Base-by-base conservation (phyloP, 2,329 filamentous ascomycete species). In the Monosporascus sp. region DNA sequence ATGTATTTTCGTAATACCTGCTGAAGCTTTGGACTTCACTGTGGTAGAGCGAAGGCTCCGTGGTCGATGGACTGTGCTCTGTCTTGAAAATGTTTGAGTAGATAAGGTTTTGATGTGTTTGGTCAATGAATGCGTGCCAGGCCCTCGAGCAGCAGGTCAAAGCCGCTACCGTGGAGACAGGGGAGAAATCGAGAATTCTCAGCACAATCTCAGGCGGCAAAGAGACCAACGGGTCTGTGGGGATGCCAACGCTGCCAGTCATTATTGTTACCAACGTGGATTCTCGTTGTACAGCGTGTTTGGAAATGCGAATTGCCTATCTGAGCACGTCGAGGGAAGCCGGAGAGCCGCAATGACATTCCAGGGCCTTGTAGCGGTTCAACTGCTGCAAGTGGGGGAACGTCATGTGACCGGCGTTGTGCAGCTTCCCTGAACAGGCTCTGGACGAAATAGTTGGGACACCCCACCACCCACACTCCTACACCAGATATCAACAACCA, bases 1-100 rank as follows among this genome's bases (percentile, higher is more conserved):
- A 7, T 2, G 66, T 62, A 7, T 61, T 66, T 5, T 70, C 62
- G 20, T 68, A 73, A 41, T 68, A 63, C 31, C 63, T 67, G 7
- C 66, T 62, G 53, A 72, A 72, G 47, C 59, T 66, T 17, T 57
- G 49, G 20, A 51, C 28, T n/a, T 47, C 28, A 6, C n/a, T 24
- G 26, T 46, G 24, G 6, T 28, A 28, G 11, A 46, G 43, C 43
- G 24, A 26, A 46, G 43, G 2, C 24, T 46, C 43, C 43, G 5
- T 46, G 3, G 22, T 38, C 26, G 17, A 56, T 22, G 37, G 51
- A 53, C 7, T 52, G 41, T 3, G 45, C 22, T 7, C 53, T 52
- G 15, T 57, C 50, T 15, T 48, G 40, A 9, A 45, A 22, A 7
- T 46, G 44, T 17, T 22, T 37, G n/a, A 51, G 49, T 60, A 63